Conservation (phyloP, 1,284 basidiomycete species). For the Termitomyces sp. region DNA sequence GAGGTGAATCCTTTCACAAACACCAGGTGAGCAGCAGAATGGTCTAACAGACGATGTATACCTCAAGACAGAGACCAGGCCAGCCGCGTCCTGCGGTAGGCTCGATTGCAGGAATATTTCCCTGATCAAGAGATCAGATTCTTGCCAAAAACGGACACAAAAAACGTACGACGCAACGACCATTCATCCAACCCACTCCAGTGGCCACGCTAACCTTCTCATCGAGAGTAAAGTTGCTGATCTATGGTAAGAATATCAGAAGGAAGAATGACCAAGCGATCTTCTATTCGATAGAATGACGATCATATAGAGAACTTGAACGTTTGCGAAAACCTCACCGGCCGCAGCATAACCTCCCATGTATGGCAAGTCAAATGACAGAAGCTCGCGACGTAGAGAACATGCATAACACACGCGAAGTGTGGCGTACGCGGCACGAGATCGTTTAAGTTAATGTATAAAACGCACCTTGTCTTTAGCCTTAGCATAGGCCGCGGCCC, state of each 20-base stretch:
- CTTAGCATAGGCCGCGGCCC: constrained; percentile 42
- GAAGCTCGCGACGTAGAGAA: background rate
- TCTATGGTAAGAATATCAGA: constrained; percentile 22
- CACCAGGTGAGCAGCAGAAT: background rate
- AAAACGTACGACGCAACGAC: constrained; percentile 60
- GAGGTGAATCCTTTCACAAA: constrained; percentile 43
- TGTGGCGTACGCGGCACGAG: background rate
- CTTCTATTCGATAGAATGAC: background rate
- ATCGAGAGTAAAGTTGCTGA: constrained; percentile 39
- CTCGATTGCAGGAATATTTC: constrained; percentile 37
- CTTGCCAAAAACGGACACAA: background rate
- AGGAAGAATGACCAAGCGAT: background rate
- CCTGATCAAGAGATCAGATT: constrained; percentile 29
- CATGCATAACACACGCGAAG: background rate
- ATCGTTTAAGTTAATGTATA: background rate
- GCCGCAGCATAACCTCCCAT: background rate
- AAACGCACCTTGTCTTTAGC: constrained; percentile 38
- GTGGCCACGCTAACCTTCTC: constrained; percentile 51
- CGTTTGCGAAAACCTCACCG: background rate
- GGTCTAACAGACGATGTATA: constrained; percentile 15
- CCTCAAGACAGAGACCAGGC: constrained; percentile 67
- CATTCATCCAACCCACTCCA: constrained; percentile 50
- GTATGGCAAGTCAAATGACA: background rate
- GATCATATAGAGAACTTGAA: background rate
- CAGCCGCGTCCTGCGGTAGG: constrained; percentile 31